Evolutionary conservation across 352 stramenopile genomes (phyloP).

Genomic region (Pythium insidiosum): DNA sequence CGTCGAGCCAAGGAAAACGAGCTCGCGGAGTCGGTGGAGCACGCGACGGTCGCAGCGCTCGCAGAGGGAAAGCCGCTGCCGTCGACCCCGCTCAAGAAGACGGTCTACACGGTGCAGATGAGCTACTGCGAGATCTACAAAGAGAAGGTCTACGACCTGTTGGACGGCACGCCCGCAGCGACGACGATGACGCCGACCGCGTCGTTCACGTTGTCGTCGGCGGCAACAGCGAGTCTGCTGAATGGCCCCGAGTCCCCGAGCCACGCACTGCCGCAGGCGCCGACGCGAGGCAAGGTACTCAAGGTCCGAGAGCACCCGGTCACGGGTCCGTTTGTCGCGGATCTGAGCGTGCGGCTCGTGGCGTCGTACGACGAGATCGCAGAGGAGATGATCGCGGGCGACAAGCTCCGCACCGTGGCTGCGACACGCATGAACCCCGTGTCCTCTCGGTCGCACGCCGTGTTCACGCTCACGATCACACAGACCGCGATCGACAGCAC

Average conservation of each 20-base stretch:
- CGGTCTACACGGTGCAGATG: constrained; percentile 22
- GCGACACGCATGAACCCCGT: constrained; percentile 96
- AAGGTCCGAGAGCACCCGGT: constrained; percentile 79
- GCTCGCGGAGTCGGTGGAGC: constrained; percentile 4
- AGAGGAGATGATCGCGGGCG: constrained; percentile 78
- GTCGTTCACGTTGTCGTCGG: constrained; percentile 20
- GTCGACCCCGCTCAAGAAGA: constrained; percentile 16
- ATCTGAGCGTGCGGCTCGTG: constrained; percentile 56
- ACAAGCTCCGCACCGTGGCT: constrained; percentile 93
- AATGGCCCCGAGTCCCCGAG: constrained; percentile 1
- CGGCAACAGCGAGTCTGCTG: constrained; percentile 10
- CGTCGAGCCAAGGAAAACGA: constrained; percentile 21
- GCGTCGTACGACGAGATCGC: constrained; percentile 74
- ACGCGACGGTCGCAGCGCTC: neutral
- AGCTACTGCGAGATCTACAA: constrained; percentile 88
- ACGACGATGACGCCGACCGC: constrained; percentile 3
- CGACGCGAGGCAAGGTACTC: constrained; percentile 21
- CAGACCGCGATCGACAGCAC: constrained; percentile 59
- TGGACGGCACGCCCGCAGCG: constrained; percentile 30
- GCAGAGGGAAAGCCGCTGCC: constrained; percentile 8
- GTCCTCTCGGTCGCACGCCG: constrained; percentile 93
- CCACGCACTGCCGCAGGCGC: neutral
- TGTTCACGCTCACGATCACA: constrained; percentile 94
- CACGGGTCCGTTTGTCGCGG: constrained; percentile 80
- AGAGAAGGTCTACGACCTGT: constrained; percentile 80